A percentile compares a stretch with the other conserved stretches of the same genome.
phyloP scores from a whole-genome alignment of 1,284 basidiomycete genomes.

The Heterobasidion annosum region DNA sequence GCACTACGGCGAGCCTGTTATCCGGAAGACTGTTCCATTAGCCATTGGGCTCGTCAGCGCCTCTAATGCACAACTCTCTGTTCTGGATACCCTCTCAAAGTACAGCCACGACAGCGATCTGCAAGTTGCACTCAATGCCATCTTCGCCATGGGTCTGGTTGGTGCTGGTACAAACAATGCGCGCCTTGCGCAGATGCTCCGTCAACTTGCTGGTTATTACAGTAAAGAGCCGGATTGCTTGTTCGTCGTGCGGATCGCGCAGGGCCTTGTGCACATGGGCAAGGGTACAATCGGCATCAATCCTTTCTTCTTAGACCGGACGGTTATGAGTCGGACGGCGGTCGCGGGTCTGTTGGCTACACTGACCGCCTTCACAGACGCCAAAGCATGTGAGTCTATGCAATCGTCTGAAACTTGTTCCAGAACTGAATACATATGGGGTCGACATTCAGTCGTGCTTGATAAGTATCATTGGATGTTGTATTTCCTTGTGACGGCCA shows the following conservation, averaged over 20 bases:
- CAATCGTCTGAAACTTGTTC: neutral
- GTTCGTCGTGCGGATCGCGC: slow-evolving; percentile 95
- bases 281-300: slow-evolving; percentile 98
- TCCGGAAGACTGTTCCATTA: slow-evolving; percentile 91
- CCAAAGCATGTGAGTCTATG: slow-evolving; percentile 74
- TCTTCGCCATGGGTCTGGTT: slow-evolving; percentile 98
- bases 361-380: slow-evolving; percentile 88
- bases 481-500: slow-evolving; percentile 89
- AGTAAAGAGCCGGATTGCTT: slow-evolving; percentile 95
- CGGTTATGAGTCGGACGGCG: slow-evolving; percentile 83
- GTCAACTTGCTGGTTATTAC: slow-evolving; percentile 95
- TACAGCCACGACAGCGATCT: slow-evolving; percentile 99
- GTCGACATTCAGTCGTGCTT: slow-evolving; percentile 59
- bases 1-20: slow-evolving; percentile 95
- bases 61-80: slow-evolving; percentile 93
- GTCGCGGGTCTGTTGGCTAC: slow-evolving; percentile 89
- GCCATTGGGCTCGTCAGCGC: slow-evolving; percentile 92
- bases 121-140: slow-evolving; percentile 92
- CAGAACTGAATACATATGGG: neutral
- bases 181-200: slow-evolving; percentile 93
- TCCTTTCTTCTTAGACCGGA: slow-evolving; percentile 93
- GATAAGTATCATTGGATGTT: slow-evolving; percentile 99
- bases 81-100: slow-evolving; percentile 98
- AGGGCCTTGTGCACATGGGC: slow-evolving; percentile 97
- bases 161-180: slow-evolving; percentile 99